Evolutionary conservation across 1,139 yeast species (phyloP), one percentile per base, ranked within the genome.

Genomic region (Starmera stellimalicola): DNA sequence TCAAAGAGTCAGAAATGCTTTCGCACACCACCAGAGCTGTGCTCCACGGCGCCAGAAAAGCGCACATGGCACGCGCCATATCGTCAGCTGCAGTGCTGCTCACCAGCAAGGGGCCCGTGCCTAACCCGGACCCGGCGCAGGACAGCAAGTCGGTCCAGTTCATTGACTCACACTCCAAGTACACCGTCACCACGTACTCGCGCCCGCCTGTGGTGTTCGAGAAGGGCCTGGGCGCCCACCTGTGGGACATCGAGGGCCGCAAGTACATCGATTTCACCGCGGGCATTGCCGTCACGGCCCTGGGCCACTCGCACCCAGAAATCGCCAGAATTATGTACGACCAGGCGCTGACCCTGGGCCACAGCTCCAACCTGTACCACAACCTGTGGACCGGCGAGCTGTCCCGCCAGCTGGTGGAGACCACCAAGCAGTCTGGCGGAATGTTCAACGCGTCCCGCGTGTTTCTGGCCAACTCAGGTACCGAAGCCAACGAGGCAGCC

Each of bases 401-500:
- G 43, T 77, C 91, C 41, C 72, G 74, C 44, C 72, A 76, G 41
- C 60, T 91, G 32, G 78, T 91, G 3, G 71, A 73, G 30, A 68
- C 71, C 36, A 91, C 98, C 3, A 65, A 65, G 41, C 60, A 63
- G 28, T 63, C 75, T 29, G 93, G 88, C 11, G 95, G 93, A 14
- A 84, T 85, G 85, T 57, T 65, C 33, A 69, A 77, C 47, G 95
- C 95, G 2, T 65, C 82, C 22, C 66, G 79, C 39, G 95, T 87
- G n/a, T 91, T 91, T 50, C 62, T 91, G 39, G 79, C 93, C 52
- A 91, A 88, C 54, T 81, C 95, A 0, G 98, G 98, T 32, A 79
- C 97, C 7, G 98, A 91, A 58, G 97, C 98, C 36, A 91, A 88
- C 52, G 98, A 91, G 57, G 98, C 97, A 2, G 98, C 98, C 1